Evolutionary conservation across 257 asterid genomes (phyloP).

Genomic region (Solanum tarapatanum): DNA sequence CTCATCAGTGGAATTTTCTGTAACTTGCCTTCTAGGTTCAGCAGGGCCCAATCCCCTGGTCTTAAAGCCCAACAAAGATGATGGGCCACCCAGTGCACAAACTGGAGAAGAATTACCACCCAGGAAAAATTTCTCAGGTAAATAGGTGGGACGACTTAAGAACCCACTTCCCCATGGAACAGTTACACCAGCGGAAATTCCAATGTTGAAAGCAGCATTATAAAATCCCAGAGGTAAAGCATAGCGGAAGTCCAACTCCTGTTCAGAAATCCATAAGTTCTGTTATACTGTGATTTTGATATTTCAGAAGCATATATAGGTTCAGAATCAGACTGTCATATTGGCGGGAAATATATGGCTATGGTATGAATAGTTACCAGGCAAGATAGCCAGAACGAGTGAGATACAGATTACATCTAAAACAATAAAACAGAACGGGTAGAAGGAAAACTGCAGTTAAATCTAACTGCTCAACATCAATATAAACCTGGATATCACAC

Average conservation of each 20-base stretch:
- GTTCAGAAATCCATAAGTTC: constrained; percentile 8
- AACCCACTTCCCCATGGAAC: constrained; percentile 84
- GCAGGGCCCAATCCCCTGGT: constrained; percentile 89
- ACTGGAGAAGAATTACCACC: constrained; percentile 84
- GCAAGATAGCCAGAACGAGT: not conserved
- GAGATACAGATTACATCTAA: not conserved
- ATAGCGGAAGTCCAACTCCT: constrained; percentile 87
- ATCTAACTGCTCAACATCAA: not conserved
- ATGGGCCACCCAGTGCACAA: constrained; percentile 75
- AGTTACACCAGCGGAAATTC: constrained; percentile 62
- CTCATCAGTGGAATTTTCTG: constrained; percentile 29
- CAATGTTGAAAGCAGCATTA: constrained; percentile 65
- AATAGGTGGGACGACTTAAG: constrained; percentile 39
- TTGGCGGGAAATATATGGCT: not conserved
- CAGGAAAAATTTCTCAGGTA: constrained; percentile 85
- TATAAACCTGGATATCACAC: not conserved
- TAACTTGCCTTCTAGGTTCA: constrained; percentile 53
- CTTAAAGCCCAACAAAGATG: constrained; percentile 85
- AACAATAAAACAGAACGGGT: not conserved
- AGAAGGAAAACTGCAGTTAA: not conserved
- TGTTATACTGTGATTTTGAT: not conserved
- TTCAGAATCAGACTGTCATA: not conserved
- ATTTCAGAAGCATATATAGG: constrained; percentile 4
- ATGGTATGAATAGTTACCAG: not conserved
- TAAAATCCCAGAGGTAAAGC: constrained; percentile 83